Base-by-base conservation (phyloP, 1,284 basidiomycete genomes). In the Ustilago xerochloae region DNA sequence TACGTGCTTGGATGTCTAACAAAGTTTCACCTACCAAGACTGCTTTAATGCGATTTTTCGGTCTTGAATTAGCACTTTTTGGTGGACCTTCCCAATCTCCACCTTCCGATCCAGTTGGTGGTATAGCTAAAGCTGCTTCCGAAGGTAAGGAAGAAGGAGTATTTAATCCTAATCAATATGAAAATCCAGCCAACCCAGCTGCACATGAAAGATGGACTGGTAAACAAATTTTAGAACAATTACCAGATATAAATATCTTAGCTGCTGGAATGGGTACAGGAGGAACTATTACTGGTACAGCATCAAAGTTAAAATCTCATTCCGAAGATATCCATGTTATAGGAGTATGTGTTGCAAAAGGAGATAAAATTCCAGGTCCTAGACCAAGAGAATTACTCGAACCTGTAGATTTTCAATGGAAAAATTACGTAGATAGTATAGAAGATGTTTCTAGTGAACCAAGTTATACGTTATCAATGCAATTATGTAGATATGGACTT, bases 21-120 rank as follows among this genome's bases (percentile, higher is more conserved):
- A 75, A 77, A 50, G 62, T 71, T 28, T 63, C 53, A n/a, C 57
- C 61, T 36, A 63, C 75, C 48, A 77, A 77, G 41, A 45, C 67
- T 4, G 61, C 65, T 5, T 52, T 77, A 7, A 66, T 77, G 75
- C 65, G 75, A 10, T 70, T 77, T 43, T 77, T 77, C n/a, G 75
- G 75, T 22, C 67, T 77, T 16, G 61, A 72, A 33, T 57, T 77
- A 15, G 54, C 58, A 2, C 64, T 77, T n/a, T 77, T 77, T 30
- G 75, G 75, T 28, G 75, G 75, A 4, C 75, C 75, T 4, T 68
- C 63, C 4, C 75, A 77, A 35, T 62, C 63, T 2, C 59, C 67
- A 1, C 70, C 71, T 1, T 51, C 46, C 20, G 75, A 77, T 38
- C 63, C 66, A 2, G 62, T 55, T 47, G 75, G 75, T 13, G 75